Percentiles rank a stretch among this genome's conserved stretches.
These are phyloP conservation scores for Sextonia rubra DNA, from an alignment of 164 flowering plant species.

Conservation along the genomic window DNA sequence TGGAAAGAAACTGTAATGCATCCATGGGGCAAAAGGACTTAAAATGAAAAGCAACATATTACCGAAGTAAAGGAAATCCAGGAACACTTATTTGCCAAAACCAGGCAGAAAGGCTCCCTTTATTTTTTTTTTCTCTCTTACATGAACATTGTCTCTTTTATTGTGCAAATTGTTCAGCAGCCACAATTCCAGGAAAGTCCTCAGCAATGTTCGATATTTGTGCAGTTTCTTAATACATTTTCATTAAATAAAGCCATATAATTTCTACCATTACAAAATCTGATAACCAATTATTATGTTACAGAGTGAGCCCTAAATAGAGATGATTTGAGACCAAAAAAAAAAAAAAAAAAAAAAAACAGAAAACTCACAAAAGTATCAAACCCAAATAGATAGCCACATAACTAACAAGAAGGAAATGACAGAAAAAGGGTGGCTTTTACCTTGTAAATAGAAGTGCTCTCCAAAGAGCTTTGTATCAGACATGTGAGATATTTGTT, in stretches of 20 bases:
- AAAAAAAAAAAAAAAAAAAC: no score
- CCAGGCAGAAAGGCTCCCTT: not conserved
- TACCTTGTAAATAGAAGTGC: conserved; percentile 27
- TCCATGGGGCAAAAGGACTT: not conserved
- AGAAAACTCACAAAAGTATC: no score
- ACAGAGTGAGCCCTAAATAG: not conserved
- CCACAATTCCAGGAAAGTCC: not conserved
- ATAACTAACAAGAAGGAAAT: not conserved
- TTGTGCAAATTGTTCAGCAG: not conserved
- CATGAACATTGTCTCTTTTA: not conserved
- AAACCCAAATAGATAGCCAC: not conserved
- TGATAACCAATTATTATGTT: no score
- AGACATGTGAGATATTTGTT: conserved; percentile 20
- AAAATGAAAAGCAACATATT: not conserved
- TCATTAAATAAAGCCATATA: not conserved
- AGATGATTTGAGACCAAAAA: no score
- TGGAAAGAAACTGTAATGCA: not conserved
- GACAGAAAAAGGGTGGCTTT: not conserved
- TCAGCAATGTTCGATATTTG: not conserved
- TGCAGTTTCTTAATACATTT: no score
- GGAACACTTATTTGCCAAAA: not conserved
- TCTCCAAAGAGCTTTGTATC: conserved; percentile 18
- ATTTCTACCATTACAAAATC: not conserved
- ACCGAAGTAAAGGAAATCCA: not conserved
- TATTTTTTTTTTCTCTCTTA: no score